phyloP scores from a whole-genome alignment of 805 yeast genomes.

The Metschnikowia lachancei region DNA sequence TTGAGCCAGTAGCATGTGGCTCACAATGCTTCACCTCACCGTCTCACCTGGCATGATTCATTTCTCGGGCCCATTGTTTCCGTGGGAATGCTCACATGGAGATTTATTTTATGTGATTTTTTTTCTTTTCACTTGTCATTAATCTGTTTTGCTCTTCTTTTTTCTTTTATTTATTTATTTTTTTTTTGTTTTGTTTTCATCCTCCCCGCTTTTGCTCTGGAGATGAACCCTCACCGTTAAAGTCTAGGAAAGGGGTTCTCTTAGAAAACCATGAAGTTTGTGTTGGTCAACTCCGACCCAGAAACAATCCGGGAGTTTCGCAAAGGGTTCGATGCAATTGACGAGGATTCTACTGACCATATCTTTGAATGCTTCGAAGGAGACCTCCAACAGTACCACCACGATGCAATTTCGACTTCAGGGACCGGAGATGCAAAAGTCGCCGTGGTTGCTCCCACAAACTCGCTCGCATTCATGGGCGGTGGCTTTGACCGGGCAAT shows the following conservation, averaged over 20 bases:
- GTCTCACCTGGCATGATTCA: too few relatives aligned
- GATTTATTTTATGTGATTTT: too few relatives aligned
- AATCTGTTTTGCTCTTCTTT: not conserved
- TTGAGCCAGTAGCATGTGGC: not conserved
- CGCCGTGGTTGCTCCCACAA: constrained; percentile 25
- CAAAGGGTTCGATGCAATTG: not conserved
- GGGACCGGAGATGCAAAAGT: constrained; percentile 1
- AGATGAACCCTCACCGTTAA: too few relatives aligned
- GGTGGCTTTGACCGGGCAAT: constrained; percentile 29
- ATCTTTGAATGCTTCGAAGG: constrained; percentile 6
- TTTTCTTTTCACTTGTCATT: not conserved
- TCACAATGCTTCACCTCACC: too few relatives aligned
- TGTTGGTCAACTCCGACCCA: constrained; percentile 9
- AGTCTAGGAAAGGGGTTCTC: too few relatives aligned
- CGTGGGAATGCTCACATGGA: too few relatives aligned
- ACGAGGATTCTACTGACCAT: not conserved
- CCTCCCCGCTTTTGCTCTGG: not conserved
- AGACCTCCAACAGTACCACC: not conserved
- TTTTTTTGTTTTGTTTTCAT: not conserved
- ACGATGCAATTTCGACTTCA: not conserved
- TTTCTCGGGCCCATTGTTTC: too few relatives aligned
- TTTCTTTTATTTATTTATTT: not conserved
- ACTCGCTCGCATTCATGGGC: constrained; percentile 29
- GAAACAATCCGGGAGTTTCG: constrained; percentile 3
- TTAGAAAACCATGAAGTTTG: constrained; percentile 5